These are phyloP conservation scores for Vitis hybrid DNA, from an alignment of 177 flowering plant genomes.

Conservation along the genomic window DNA sequence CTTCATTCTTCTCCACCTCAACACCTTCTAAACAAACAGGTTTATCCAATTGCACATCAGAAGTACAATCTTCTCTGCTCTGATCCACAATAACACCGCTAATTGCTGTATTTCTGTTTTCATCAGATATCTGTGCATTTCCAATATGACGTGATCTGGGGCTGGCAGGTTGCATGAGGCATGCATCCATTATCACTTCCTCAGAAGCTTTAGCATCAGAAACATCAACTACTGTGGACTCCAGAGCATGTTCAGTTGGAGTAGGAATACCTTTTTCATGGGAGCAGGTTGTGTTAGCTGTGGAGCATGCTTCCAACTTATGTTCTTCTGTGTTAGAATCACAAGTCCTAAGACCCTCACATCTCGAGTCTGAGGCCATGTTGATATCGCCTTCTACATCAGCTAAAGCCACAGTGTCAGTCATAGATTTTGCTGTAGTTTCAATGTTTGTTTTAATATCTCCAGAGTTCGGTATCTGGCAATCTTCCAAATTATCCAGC, in stretches of 20 bases:
- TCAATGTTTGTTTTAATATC: slow-evolving; percentile 5
- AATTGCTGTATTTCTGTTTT: not conserved
- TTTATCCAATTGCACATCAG: slow-evolving; percentile 9
- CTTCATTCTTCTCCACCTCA: slow-evolving; percentile 12
- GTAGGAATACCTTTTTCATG: slow-evolving; percentile 10
- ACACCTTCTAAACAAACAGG: slow-evolving; percentile 1
- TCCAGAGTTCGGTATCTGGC: slow-evolving; percentile 16
- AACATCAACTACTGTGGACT: not conserved
- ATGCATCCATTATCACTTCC: slow-evolving; percentile 7
- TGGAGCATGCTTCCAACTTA: slow-evolving; percentile 8
- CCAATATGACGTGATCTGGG: slow-evolving; percentile 10
- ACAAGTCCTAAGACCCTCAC: not conserved
- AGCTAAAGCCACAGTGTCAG: not conserved
- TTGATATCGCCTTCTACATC: slow-evolving; percentile 1
- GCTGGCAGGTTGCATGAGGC: slow-evolving; percentile 1
- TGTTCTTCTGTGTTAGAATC: slow-evolving; percentile 4
- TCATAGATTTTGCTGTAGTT: not conserved
- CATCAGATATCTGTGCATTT: slow-evolving; percentile 1
- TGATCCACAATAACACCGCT: slow-evolving; percentile 5
- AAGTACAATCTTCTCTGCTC: slow-evolving; percentile 3
- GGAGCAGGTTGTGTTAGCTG: not conserved
- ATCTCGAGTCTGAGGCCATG: not conserved
- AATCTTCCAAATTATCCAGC: slow-evolving; percentile 4
- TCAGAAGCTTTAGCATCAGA: slow-evolving; percentile 6
- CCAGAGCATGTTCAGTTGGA: slow-evolving; percentile 9